A percentile compares a stretch with the other conserved stretches of the same genome.
Conservation (phyloP, 345 rosid species). For the Camelina hispida region DNA sequence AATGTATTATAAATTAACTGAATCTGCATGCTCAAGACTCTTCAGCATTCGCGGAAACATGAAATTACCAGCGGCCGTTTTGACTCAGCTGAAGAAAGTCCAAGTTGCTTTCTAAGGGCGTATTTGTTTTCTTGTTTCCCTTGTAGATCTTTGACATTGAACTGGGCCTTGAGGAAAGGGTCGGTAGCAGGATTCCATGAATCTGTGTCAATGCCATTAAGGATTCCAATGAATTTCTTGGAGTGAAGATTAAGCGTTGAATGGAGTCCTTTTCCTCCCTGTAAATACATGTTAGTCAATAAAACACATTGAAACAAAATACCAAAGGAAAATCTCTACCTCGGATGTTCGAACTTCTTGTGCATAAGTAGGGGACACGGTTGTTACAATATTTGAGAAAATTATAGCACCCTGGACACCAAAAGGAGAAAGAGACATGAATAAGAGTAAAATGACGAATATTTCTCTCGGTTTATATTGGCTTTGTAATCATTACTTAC, state of each 20-base stretch:
- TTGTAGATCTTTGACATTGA: conserved; percentile 75
- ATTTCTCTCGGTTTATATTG: conserved; percentile 1
- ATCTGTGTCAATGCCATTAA: conserved; percentile 92
- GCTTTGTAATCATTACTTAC: conserved; percentile 45
- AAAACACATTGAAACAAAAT: neutral
- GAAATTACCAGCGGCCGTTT: conserved; percentile 75
- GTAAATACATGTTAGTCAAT: conserved; percentile 15
- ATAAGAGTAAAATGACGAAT: neutral
- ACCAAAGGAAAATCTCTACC: conserved; percentile 49
- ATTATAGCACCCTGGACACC: conserved; percentile 89
- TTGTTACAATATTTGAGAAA: conserved; percentile 95
- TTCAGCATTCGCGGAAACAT: neutral
- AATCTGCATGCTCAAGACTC: conserved; percentile 17
- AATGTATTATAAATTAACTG: conserved; percentile 1
- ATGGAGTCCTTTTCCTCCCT: conserved; percentile 97
- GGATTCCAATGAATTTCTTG: conserved; percentile 86
- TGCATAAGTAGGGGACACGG: conserved; percentile 96
- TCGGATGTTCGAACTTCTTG: conserved; percentile 92
- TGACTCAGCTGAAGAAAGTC: conserved; percentile 73
- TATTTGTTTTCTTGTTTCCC: conserved; percentile 88
- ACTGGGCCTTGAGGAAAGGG: conserved; percentile 76
- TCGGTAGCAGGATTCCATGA: conserved; percentile 97
- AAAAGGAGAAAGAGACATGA: conserved; percentile 24
- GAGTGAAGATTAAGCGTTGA: conserved; percentile 79
- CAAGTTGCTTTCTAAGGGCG: conserved; percentile 69